These are phyloP conservation scores for Simmondsia chinensis DNA, from an alignment of 148 eudicot species.

Conservation along the genomic window DNA sequence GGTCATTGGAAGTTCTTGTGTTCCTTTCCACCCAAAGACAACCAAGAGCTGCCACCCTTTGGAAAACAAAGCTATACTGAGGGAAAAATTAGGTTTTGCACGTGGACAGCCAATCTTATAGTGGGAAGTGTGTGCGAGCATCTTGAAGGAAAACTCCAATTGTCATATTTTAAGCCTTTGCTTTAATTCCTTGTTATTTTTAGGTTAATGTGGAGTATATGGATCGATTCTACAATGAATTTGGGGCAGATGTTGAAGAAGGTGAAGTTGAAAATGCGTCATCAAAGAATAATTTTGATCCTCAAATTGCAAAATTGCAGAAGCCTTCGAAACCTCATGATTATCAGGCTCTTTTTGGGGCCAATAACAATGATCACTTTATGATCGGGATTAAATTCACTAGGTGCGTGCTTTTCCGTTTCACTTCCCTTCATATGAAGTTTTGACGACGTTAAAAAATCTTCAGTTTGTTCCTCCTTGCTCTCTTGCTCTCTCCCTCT, in stretches of 20 bases:
- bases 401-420: slow-evolving; percentile 35
- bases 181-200: slow-evolving; percentile 9
- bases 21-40: no score
- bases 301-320: slow-evolving; percentile 21
- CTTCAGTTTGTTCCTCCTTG: no score
- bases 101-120: no score
- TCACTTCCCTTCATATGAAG: background rate
- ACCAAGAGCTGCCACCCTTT: no score
- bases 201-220: slow-evolving; percentile 70
- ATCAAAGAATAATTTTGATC: slow-evolving; percentile 5
- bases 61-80: no score
- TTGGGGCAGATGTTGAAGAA: slow-evolving; percentile 46
- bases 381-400: slow-evolving; percentile 86
- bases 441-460: slow-evolving; percentile 2
- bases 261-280: slow-evolving; percentile 22
- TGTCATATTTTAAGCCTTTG: background rate
- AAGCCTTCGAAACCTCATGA: slow-evolving; percentile 71
- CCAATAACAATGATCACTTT: slow-evolving; percentile 76
- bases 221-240: slow-evolving; percentile 60
- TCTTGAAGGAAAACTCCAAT: no score
- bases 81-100: no score
- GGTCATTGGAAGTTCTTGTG: no score
- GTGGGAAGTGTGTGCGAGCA: no score
- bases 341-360: slow-evolving; percentile 67
- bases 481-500: no score